phyloP scores from a whole-genome alignment of 2,329 filamentous ascomycete species.

The Monilinia polystroma region DNA sequence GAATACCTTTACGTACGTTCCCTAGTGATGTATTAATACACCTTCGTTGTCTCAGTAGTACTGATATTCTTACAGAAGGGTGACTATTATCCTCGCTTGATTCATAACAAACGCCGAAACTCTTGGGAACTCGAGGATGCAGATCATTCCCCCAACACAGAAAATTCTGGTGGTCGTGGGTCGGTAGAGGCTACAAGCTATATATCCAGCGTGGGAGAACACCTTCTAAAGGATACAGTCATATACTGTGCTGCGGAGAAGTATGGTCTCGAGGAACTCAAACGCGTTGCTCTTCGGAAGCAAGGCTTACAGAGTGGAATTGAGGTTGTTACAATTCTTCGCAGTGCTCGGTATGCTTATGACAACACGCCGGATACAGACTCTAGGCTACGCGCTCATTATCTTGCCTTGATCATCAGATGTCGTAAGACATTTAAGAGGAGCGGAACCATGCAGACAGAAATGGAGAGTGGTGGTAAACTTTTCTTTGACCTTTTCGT shows the following conservation, averaged over 20 bases:
- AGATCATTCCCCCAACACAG: slow-evolving; percentile 54
- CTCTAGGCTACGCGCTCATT: slow-evolving; percentile 90
- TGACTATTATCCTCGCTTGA: slow-evolving; percentile 69
- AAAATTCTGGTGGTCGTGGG: slow-evolving; percentile 57
- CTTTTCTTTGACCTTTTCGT: slow-evolving; percentile 98
- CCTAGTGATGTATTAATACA: background rate
- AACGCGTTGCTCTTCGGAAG: slow-evolving; percentile 87
- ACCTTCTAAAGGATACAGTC: slow-evolving; percentile 86
- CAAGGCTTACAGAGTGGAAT: slow-evolving; percentile 88
- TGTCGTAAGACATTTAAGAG: slow-evolving; percentile 97
- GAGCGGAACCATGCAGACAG: slow-evolving; percentile 97
- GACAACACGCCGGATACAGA: slow-evolving; percentile 92
- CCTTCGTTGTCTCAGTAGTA: slow-evolving; percentile 2
- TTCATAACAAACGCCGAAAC: slow-evolving; percentile 82
- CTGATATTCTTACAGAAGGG: slow-evolving; percentile 35
- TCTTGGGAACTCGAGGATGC: slow-evolving; percentile 86
- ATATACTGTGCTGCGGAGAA: slow-evolving; percentile 91
- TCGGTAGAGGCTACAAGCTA: slow-evolving; percentile 75
- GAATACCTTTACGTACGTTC: slow-evolving; percentile 76
- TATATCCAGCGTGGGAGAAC: slow-evolving; percentile 69
- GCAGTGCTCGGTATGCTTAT: slow-evolving; percentile 92
- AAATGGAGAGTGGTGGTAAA: slow-evolving; percentile 91
- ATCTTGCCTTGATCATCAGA: slow-evolving; percentile 95
- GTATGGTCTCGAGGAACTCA: slow-evolving; percentile 89
- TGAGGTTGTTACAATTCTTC: slow-evolving; percentile 86